Base-by-base conservation (phyloP, 1,284 basidiomycete genomes). In the Puccinia brachypodii region DNA sequence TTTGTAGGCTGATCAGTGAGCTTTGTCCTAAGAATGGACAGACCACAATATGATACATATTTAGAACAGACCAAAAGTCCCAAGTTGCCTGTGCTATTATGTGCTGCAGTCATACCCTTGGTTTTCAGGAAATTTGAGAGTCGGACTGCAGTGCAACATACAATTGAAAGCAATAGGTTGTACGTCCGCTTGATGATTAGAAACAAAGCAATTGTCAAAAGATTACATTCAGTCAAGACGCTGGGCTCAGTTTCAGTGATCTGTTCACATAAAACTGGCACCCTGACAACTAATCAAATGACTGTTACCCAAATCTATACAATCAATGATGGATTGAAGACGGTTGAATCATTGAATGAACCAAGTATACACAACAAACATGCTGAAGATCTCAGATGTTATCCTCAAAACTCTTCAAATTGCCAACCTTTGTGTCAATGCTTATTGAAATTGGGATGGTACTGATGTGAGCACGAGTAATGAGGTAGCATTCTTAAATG, bases 251-350 rank as follows among this genome's bases (percentile, higher is more conserved):
- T 98, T 38, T 95, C 92, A 58, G 96, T 98, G 31, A 94, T 99
- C 82, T 98, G 96, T 86, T 95, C 94, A 0, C 96, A 99, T 88
- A 99, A 99, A 88, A 98, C 96, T 58, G 94, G 94, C n/a, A 99
- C 96, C 0, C 87, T 98, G 76, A 99, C 96, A 0, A 94, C 92
- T 86, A 98, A 98, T 87, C 93, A 97, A 85, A 95, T 97, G 89
- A 96, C 95, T 0, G 94, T 98, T 14, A 93, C 92, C 0, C 92
- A 95, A 84, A 88, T 92, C 16, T 98, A 95, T 87, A 90, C 92
- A 0, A 92, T 96, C 3, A 95, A 97, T 84, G 94, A 96, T 85
- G 87, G 85, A 9, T 88, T 89, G 1, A 85, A 94, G 33, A 89
- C 90, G 73, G 87, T 96, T n/a, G 91, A 91, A 84, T 91, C 91